These are phyloP conservation scores for Debaryomyces sp. DNA, from an alignment of 1,139 yeast species.

Conservation along the genomic window DNA sequence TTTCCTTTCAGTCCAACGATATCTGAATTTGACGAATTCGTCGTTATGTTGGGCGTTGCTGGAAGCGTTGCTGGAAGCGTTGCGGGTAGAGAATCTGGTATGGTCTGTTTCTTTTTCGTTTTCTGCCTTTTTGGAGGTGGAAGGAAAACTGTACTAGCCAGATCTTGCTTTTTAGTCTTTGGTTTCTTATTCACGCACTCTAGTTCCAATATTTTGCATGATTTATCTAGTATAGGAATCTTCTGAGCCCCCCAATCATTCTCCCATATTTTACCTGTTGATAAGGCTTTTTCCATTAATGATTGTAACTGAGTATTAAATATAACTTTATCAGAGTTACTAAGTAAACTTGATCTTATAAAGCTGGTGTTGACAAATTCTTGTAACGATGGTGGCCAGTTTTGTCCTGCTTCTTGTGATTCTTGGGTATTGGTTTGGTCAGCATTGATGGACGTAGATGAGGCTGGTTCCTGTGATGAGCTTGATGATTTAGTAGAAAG, in stretches of 20 bases:
- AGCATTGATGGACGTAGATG: not conserved
- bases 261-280: constrained; percentile 44
- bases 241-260: constrained; percentile 65
- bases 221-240: constrained; percentile 52
- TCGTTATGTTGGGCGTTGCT: not conserved
- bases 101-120: not conserved
- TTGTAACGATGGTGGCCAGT: constrained; percentile 39
- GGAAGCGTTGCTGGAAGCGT: not conserved
- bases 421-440: not conserved
- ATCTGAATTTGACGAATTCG: not conserved
- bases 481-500: not conserved
- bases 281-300: constrained; percentile 46
- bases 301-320: constrained; percentile 34
- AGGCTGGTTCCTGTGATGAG: not conserved
- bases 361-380: constrained; percentile 34
- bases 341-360: constrained; percentile 21
- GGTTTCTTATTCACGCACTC: constrained; percentile 13
- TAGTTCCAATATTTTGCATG: constrained; percentile 18
- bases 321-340: constrained; percentile 19
- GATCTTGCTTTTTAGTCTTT: constrained; percentile 1
- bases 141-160: constrained; percentile 4
- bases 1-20: not conserved
- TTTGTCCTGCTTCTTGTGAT: constrained; percentile 2
- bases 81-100: not conserved
- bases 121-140: constrained; percentile 4